These are phyloP conservation scores for Hyphodiscus sp. DNA, from an alignment of 2,329 filamentous ascomycete genomes.

Conservation along the genomic window DNA sequence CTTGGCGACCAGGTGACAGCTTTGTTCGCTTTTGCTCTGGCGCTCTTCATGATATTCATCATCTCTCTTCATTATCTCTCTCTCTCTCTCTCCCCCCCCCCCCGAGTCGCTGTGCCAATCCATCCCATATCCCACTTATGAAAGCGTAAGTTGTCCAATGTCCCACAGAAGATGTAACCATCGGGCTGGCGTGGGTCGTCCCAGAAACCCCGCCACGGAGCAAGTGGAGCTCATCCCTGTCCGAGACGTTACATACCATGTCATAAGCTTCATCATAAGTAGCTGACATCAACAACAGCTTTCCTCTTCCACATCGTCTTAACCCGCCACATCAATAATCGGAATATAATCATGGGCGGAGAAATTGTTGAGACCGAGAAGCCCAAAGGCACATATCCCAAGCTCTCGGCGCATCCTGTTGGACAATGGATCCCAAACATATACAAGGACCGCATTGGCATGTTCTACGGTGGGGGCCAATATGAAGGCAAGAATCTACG, in stretches of 20 bases:
- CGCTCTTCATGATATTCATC: background rate
- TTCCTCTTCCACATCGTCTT: constrained; percentile 4
- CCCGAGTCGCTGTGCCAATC: no score
- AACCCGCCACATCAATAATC: constrained; percentile 4
- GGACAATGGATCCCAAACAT: constrained; percentile 80
- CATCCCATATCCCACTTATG: background rate
- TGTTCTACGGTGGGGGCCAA: constrained; percentile 75
- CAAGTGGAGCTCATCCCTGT: constrained; percentile 2
- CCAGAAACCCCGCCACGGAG: background rate
- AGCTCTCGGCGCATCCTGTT: constrained; percentile 38
- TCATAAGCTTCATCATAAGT: background rate
- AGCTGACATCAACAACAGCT: constrained; percentile 7
- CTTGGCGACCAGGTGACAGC: background rate
- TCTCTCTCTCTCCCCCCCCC: no score
- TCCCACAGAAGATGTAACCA: background rate
- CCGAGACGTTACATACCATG: background rate
- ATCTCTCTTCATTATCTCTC: no score
- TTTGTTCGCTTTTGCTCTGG: background rate
- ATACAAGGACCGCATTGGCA: constrained; percentile 74
- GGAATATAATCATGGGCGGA: constrained; percentile 29
- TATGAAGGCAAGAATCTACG: constrained; percentile 70
- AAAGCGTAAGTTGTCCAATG: constrained; percentile 2
- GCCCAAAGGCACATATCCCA: constrained; percentile 27
- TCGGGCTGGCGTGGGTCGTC: background rate
- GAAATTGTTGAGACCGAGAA: constrained; percentile 24